Conservation (phyloP, 2,329 filamentous ascomycete species). For the Talaromyces sp. region DNA sequence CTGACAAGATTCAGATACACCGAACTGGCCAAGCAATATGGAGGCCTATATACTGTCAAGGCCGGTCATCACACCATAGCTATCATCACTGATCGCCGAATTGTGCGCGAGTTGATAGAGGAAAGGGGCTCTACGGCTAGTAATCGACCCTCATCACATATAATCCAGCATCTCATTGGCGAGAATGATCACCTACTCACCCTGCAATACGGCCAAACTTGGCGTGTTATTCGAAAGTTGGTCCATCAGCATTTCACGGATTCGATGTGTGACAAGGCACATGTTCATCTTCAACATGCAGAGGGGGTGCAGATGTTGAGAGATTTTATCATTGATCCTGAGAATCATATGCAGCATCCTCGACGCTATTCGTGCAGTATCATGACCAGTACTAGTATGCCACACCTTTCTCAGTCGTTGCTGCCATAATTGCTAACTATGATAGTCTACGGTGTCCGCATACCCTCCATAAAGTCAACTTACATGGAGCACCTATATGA, state of each 20-base stretch:
- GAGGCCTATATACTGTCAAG: slow-evolving; percentile 44
- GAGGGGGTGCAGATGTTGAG: slow-evolving; percentile 49
- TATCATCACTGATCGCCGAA: slow-evolving; percentile 41
- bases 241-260: slow-evolving; percentile 49
- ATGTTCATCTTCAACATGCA: slow-evolving; percentile 46
- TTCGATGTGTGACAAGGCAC: slow-evolving; percentile 42
- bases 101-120: slow-evolving; percentile 46
- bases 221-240: slow-evolving; percentile 46
- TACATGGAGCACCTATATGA: slow-evolving; percentile 42
- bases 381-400: slow-evolving; percentile 32
- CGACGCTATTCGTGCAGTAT: slow-evolving; percentile 51
- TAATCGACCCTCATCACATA: slow-evolving; percentile 37
- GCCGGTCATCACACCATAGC: slow-evolving; percentile 42
- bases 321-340: slow-evolving; percentile 43
- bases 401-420: background rate
- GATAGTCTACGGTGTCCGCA: slow-evolving; percentile 37
- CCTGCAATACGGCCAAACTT: slow-evolving; percentile 47
- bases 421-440: background rate
- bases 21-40: slow-evolving; percentile 46
- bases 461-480: slow-evolving; percentile 29
- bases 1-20: slow-evolving; percentile 34
- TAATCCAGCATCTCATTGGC: slow-evolving; percentile 45
- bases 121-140: slow-evolving; percentile 46
- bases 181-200: slow-evolving; percentile 48
- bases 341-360: slow-evolving; percentile 48